phyloP scores from a whole-genome alignment of 129 eudicot species.

The Helianthus tuberosus region DNA sequence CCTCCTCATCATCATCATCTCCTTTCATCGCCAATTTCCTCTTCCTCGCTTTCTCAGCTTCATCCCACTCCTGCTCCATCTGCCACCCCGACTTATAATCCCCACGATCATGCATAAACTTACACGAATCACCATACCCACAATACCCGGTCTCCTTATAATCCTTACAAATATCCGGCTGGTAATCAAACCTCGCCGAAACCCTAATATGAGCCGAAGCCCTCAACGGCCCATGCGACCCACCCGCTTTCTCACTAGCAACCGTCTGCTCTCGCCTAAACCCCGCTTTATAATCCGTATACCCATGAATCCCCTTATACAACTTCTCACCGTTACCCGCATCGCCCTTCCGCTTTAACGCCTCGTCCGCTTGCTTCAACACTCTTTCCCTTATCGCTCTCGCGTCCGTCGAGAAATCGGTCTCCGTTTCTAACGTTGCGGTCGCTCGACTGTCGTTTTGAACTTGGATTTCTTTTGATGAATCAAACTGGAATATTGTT shows the following conservation, averaged over 20 bases:
- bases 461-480: constrained; percentile 87
- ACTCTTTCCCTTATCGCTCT: constrained; percentile 90
- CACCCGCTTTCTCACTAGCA: constrained; percentile 96
- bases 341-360: constrained; percentile 63
- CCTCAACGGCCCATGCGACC: constrained; percentile 93
- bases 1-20: constrained; percentile 60
- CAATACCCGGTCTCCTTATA: constrained; percentile 93
- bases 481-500: constrained; percentile 70
- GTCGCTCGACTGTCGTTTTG: constrained; percentile 95
- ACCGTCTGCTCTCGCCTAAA: constrained; percentile 91
- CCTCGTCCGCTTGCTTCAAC: constrained; percentile 78
- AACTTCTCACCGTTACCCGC: constrained; percentile 54
- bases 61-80: constrained; percentile 95
- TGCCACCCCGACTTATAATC: constrained; percentile 99
- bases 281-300: constrained; percentile 91
- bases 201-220: constrained; percentile 98
- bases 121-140: constrained; percentile 97
- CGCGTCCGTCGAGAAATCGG: constrained; percentile 74
- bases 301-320: constrained; percentile 85
- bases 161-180: constrained; percentile 97
- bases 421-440: constrained; percentile 89
- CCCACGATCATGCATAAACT: constrained; percentile 99
- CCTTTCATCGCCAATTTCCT: constrained; percentile 70
- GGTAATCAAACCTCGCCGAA: constrained; percentile 90
- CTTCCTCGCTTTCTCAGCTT: constrained; percentile 75